Evolutionary conservation across 1,284 basidiomycete genomes (phyloP).

Genomic region (Malassezia arunalokei): DNA sequence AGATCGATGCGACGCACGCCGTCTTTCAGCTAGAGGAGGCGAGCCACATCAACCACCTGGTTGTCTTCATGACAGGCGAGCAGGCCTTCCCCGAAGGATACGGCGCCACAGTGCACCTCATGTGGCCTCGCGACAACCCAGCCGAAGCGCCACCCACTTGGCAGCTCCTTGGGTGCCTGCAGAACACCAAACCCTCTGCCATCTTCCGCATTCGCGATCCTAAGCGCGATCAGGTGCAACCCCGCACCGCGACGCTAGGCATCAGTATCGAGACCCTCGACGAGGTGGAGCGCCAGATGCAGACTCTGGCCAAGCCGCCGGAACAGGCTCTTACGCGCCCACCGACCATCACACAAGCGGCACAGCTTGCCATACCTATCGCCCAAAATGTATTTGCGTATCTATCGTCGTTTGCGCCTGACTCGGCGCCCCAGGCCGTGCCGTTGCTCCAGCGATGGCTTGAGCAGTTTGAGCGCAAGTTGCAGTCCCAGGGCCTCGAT

Average conservation of each 20-base stretch:
- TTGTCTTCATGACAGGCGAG: slow-evolving; percentile 41
- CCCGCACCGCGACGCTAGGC: slow-evolving; percentile 29
- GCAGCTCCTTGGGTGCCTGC: slow-evolving; percentile 34
- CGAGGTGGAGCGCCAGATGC: slow-evolving; percentile 31
- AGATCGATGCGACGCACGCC: slow-evolving; percentile 41
- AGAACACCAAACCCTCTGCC: slow-evolving; percentile 39
- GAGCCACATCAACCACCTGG: slow-evolving; percentile 30
- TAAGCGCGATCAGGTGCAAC: background rate
- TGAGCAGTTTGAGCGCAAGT: slow-evolving; percentile 40
- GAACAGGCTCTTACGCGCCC: slow-evolving; percentile 1
- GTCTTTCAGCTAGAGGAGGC: slow-evolving; percentile 36
- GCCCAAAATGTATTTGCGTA: slow-evolving; percentile 39
- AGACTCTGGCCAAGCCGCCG: slow-evolving; percentile 1
- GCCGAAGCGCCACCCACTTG: slow-evolving; percentile 15
- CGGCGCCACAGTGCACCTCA: slow-evolving; percentile 38
- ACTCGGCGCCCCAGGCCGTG: slow-evolving; percentile 39
- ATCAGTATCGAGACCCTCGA: slow-evolving; percentile 36
- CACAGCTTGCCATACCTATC: slow-evolving; percentile 29
- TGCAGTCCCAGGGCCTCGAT: slow-evolving; percentile 28
- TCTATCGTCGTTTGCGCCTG: slow-evolving; percentile 39
- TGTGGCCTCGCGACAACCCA: slow-evolving; percentile 22
- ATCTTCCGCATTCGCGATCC: slow-evolving; percentile 31
- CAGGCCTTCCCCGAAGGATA: slow-evolving; percentile 39
- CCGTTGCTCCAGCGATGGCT: slow-evolving; percentile 42
- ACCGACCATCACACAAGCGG: slow-evolving; percentile 5